Conservation (phyloP, 148 eudicot species). For the Fagopyrum esculentum region DNA sequence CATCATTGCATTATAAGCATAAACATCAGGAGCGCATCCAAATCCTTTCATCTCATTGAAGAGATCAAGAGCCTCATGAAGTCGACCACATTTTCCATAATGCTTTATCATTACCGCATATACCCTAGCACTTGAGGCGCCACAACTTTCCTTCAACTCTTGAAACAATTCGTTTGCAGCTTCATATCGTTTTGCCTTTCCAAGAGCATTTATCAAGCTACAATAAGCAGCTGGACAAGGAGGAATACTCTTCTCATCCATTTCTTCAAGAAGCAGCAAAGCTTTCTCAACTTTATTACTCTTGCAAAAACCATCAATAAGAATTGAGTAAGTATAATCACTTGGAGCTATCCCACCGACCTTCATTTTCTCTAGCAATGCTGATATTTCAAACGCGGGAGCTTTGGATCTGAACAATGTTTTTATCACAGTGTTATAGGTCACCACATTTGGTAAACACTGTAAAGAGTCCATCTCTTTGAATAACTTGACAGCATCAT, state of each 20-base stretch:
- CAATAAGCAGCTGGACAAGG: slow-evolving; percentile 97
- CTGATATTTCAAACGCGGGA: slow-evolving; percentile 43
- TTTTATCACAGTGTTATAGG: slow-evolving; percentile 82
- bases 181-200: slow-evolving; percentile 83
- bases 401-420: slow-evolving; percentile 66
- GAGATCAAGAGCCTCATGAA: slow-evolving; percentile 64
- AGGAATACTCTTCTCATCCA: slow-evolving; percentile 95
- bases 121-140: slow-evolving; percentile 77
- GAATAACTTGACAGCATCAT: slow-evolving; percentile 72
- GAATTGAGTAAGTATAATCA: slow-evolving; percentile 83
- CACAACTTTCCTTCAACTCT: slow-evolving; percentile 83
- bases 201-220: slow-evolving; percentile 78
- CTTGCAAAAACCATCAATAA: slow-evolving; percentile 92
- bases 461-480: slow-evolving; percentile 59
- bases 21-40: slow-evolving; percentile 75
- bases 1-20: slow-evolving; percentile 89
- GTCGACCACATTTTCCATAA: slow-evolving; percentile 72
- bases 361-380: slow-evolving; percentile 72
- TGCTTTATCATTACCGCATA: slow-evolving; percentile 96
- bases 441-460: slow-evolving; percentile 76
- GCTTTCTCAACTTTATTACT: slow-evolving; percentile 79
- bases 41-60: slow-evolving; percentile 75
- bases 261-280: slow-evolving; percentile 80
- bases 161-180: slow-evolving; percentile 92
- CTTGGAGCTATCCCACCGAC: slow-evolving; percentile 54